Evolutionary conservation across 2,329 filamentous ascomycete species (phyloP).

Genomic region (Rhynchosporium secalis): DNA sequence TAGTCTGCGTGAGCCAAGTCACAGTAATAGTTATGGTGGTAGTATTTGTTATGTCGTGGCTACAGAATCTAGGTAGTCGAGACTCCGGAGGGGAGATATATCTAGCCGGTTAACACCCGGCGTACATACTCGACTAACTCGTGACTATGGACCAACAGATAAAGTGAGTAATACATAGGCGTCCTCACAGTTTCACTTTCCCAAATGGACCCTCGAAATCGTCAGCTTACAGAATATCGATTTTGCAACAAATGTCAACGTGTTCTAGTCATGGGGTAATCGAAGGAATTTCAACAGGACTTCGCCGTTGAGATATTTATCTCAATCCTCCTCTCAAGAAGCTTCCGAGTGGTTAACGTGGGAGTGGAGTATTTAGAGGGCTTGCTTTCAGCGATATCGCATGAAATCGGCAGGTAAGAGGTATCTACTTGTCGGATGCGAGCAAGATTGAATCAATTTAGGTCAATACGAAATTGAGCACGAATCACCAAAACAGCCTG

Average conservation of each 20-base stretch:
- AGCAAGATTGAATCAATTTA: neutral
- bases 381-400: constrained; percentile 13
- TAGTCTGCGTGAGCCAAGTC: too few relatives aligned
- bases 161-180: neutral
- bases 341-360: constrained; percentile 20
- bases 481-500: neutral
- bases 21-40: too few relatives aligned
- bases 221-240: neutral
- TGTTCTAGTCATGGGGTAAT: constrained; percentile 14
- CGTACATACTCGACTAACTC: too few relatives aligned
- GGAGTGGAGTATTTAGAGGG: constrained; percentile 10
- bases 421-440: neutral
- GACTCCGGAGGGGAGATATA: too few relatives aligned
- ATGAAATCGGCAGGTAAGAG: constrained; percentile 2
- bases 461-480: constrained; percentile 20
- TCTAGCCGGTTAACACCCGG: too few relatives aligned
- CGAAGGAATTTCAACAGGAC: constrained; percentile 1
- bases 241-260: constrained; percentile 6
- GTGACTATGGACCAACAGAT: too few relatives aligned
- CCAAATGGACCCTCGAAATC: neutral
- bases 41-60: too few relatives aligned
- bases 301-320: neutral
- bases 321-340: constrained; percentile 1
- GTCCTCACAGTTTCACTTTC: neutral
- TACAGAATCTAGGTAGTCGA: too few relatives aligned